These are phyloP conservation scores for Rosa hybrid DNA, from an alignment of 331 rosid genomes.

Conservation along the genomic window DNA sequence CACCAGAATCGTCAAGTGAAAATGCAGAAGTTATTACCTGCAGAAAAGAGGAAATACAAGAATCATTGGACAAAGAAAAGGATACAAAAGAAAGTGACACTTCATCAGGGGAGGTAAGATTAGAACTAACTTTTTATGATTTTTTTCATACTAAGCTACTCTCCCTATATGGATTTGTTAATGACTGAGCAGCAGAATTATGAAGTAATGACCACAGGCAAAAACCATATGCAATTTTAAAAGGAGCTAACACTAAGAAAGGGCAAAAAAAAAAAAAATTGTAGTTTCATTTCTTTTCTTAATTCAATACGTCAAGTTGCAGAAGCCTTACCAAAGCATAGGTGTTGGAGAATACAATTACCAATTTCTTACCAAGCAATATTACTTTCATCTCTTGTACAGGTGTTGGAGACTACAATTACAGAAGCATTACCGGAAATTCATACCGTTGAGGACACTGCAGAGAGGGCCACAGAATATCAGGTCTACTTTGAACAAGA, in stretches of 20 bases:
- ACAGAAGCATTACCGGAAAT: conserved; percentile 14
- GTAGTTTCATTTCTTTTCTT: background rate
- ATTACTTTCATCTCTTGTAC: background rate
- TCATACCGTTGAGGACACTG: background rate
- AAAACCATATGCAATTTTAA: background rate
- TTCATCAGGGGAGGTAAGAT: conserved; percentile 35
- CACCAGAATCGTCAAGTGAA: conserved; percentile 17
- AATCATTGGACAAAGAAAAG: conserved; percentile 21
- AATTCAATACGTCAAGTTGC: background rate
- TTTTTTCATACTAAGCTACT: too few species aligned
- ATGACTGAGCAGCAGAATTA: background rate
- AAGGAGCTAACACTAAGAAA: background rate
- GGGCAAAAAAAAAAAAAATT: background rate
- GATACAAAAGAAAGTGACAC: conserved; percentile 19
- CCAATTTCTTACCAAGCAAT: background rate
- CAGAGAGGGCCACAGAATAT: conserved; percentile 17
- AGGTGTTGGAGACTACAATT: conserved; percentile 26
- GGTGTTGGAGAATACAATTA: background rate
- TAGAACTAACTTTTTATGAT: background rate
- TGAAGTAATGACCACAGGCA: background rate
- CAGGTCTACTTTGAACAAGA: conserved; percentile 20
- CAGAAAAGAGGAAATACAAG: conserved; percentile 23
- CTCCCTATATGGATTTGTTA: background rate
- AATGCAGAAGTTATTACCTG: background rate
- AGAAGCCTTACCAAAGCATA: background rate